phyloP scores from a whole-genome alignment of 1,139 yeast species.

The Yamadazyma blattariae region DNA sequence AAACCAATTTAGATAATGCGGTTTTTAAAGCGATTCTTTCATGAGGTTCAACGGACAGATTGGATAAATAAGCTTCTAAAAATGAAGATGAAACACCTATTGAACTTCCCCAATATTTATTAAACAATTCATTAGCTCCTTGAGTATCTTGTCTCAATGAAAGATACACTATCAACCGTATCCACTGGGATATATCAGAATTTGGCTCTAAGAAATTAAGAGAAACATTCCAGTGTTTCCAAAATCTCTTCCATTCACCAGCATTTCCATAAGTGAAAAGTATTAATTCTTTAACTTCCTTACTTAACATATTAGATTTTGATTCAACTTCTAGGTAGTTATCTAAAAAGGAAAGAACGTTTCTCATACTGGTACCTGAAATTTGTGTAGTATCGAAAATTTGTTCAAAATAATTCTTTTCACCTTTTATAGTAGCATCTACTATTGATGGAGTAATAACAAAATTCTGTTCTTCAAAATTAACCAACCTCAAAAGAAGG shows the following conservation, averaged over 20 bases:
- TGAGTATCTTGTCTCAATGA: conserved; percentile 25
- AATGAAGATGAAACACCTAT: conserved; percentile 24
- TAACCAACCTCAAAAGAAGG: conserved; percentile 33
- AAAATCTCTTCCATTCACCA: conserved; percentile 36
- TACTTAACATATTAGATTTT: conserved; percentile 5
- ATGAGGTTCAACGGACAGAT: no score
- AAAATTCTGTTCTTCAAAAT: conserved; percentile 9
- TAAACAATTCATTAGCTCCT: conserved; percentile 31
- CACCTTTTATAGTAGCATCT: conserved; percentile 24
- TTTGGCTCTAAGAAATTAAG: conserved; percentile 13
- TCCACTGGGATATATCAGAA: conserved; percentile 25
- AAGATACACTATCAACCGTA: conserved; percentile 33
- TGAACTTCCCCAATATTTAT: conserved; percentile 28
- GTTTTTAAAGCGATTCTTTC: conserved; percentile 8
- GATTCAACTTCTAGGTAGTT: conserved; percentile 15
- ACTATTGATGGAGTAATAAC: conserved; percentile 20
- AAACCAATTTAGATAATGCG: background rate
- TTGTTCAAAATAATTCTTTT: conserved; percentile 3
- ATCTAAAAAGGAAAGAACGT: conserved; percentile 26
- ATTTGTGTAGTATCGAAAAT: conserved; percentile 10
- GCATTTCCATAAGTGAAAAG: conserved; percentile 40
- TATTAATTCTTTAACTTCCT: conserved; percentile 25
- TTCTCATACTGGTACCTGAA: conserved; percentile 30
- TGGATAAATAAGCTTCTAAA: conserved; percentile 20
- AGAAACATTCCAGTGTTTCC: conserved; percentile 37